Base-by-base conservation (phyloP, 176 grass and related monocot species). In the Musa schizocarpa region DNA sequence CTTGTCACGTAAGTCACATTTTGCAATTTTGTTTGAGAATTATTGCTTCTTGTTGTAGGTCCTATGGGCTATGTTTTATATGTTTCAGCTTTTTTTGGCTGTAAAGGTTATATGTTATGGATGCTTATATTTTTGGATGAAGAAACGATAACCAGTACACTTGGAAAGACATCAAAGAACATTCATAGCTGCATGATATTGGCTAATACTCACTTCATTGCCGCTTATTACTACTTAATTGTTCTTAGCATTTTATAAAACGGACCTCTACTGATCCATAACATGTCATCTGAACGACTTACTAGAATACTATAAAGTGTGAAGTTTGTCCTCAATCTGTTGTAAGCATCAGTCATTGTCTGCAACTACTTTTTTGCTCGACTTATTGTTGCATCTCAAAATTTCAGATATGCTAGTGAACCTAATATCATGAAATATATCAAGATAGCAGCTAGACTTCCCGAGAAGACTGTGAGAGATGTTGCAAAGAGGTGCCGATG, bases 401-500 rank as follows among this genome's bases (percentile, higher is more conserved):
- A 17, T 83, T 55, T 79, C 81, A 99, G 96, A 76, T 87, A 91
- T 94, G 88, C 78, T 72, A 82, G 79, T 84, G 96, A 99, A 79
- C 84, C 80, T 79, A 86, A 78, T 74, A 88, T 99, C 77, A 86
- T 99, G 91, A 99, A 94, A 79, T 99, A 99, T 78, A 91, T 99
- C 79, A 99, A 94, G 86, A 99, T 99, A 83, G 96, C 96, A 78
- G 86, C 96, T 79, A 63, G 75, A 22, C 62, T 99, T 63, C 96
- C 86, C 52, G 86, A 85, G 52, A 99, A 99, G 82, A 95, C 96
- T 53, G 96, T 99, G 86, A 88, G 96, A 78, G 96, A 99, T 59
- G 96, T 99, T 25, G 91, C 96, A 1, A 99, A 94, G 91, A 92
- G 86, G 68, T 99, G 91, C 55, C 85, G 91, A 50, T 99, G 91